These are phyloP conservation scores for Fusarium incarnatum DNA, from an alignment of 2,329 filamentous ascomycete genomes.

Conservation along the genomic window DNA sequence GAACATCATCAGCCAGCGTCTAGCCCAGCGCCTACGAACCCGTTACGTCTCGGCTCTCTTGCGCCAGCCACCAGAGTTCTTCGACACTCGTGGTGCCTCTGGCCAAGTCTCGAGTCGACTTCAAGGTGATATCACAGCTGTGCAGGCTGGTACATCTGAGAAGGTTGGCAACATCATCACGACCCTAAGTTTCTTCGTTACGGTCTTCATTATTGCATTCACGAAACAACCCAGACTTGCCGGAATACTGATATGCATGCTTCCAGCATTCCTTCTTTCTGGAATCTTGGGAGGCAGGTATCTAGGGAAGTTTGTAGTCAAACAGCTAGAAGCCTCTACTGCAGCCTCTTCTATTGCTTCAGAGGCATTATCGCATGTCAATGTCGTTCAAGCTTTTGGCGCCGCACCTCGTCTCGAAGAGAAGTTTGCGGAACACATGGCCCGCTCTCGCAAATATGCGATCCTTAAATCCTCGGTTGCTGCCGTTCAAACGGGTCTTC, in stretches of 20 bases:
- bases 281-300: slow-evolving; percentile 67
- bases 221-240: slow-evolving; percentile 71
- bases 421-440: slow-evolving; percentile 60
- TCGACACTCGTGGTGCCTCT: slow-evolving; percentile 67
- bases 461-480: slow-evolving; percentile 67
- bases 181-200: slow-evolving; percentile 73
- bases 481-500: slow-evolving; percentile 67
- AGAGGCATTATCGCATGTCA: slow-evolving; percentile 68
- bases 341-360: slow-evolving; percentile 70
- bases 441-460: slow-evolving; percentile 62
- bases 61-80: slow-evolving; percentile 71
- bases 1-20: slow-evolving; percentile 71
- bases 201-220: slow-evolving; percentile 75
- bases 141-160: slow-evolving; percentile 76
- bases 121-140: slow-evolving; percentile 72
- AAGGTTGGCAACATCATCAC: slow-evolving; percentile 75
- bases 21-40: slow-evolving; percentile 71
- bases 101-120: slow-evolving; percentile 74
- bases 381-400: slow-evolving; percentile 71
- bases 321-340: slow-evolving; percentile 58
- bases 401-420: slow-evolving; percentile 58
- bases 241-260: slow-evolving; percentile 70
- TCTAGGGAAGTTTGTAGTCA: slow-evolving; percentile 61
- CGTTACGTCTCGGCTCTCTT: slow-evolving; percentile 68
- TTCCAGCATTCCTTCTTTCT: slow-evolving; percentile 72